phyloP scores from a whole-genome alignment of 1,284 basidiomycete species.

The Fistulinella cinereoalba region DNA sequence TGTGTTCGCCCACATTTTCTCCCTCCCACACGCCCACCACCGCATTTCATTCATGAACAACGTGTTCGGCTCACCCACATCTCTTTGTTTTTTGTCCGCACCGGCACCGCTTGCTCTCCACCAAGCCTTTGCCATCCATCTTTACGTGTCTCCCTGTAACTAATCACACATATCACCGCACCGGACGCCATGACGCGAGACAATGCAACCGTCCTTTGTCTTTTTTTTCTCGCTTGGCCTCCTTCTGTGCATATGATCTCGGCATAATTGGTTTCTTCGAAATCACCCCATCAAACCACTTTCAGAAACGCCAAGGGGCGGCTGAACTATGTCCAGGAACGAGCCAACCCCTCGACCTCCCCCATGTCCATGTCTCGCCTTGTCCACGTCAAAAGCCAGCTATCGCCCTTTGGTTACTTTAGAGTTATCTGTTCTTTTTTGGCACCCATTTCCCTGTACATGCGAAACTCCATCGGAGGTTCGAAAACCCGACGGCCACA shows the following conservation, averaged over 20 bases:
- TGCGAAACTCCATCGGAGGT: neutral
- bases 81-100: constrained; percentile 16
- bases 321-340: constrained; percentile 19
- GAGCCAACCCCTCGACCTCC: neutral
- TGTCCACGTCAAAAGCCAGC: neutral
- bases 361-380: neutral
- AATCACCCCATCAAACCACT: constrained; percentile 7
- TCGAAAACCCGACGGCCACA: neutral
- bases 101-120: constrained; percentile 29
- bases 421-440: neutral
- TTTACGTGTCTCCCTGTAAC: constrained; percentile 24
- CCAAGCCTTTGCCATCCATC: constrained; percentile 6
- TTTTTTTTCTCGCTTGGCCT: constrained; percentile 1
- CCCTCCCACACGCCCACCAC: constrained; percentile 4
- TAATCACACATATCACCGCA: constrained; percentile 14
- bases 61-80: constrained; percentile 16
- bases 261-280: constrained; percentile 11
- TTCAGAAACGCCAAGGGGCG: neutral
- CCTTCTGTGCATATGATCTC: constrained; percentile 3
- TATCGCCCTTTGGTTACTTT: neutral
- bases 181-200: neutral
- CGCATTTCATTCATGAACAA: constrained; percentile 12
- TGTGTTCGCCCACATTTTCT: neutral
- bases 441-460: neutral
- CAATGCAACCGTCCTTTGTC: constrained; percentile 7